phyloP scores from a whole-genome alignment of 331 rosid species.

The Prunus yedoensis region DNA sequence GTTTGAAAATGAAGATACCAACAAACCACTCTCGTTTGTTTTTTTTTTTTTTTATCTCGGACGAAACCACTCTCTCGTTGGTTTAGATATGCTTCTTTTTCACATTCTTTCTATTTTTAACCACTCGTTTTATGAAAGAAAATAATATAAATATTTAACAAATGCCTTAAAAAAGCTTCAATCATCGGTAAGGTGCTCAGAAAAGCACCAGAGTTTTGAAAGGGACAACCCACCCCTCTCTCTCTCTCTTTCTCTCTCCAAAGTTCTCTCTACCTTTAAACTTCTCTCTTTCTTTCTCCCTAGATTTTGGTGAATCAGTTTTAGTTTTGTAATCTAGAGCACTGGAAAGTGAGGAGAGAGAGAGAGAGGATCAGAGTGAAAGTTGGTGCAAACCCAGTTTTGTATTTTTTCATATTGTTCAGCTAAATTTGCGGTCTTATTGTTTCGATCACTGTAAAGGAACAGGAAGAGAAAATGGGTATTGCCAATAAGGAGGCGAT shows the following conservation, averaged over 20 bases:
- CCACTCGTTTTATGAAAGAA: not conserved
- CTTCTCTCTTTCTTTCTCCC: slow-evolving; percentile 13
- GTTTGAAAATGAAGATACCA: not conserved
- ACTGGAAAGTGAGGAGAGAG: slow-evolving; percentile 4
- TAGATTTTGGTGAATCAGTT: slow-evolving; percentile 17
- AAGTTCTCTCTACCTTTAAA: not conserved
- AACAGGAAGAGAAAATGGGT: slow-evolving; percentile 49
- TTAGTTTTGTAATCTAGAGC: slow-evolving; percentile 18
- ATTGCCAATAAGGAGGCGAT: slow-evolving; percentile 63
- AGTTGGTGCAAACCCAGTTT: slow-evolving; percentile 19
- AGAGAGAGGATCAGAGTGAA: not conserved
- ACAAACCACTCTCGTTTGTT: not conserved
- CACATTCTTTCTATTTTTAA: slow-evolving; percentile 1
- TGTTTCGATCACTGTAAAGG: slow-evolving; percentile 8
- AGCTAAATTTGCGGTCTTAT: slow-evolving; percentile 9
- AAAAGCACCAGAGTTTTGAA: not conserved
- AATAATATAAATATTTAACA: not conserved
- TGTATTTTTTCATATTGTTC: not conserved
- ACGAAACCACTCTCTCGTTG: not conserved
- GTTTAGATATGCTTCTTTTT: not conserved
- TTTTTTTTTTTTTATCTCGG: not conserved
- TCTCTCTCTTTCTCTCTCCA: not conserved
- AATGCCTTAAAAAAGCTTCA: not conserved
- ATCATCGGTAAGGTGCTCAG: not conserved
- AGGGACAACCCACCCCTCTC: not conserved